Percentiles rank a stretch among this genome's conserved stretches.
Conservation (phyloP, 306 rosid genomes). For the Vigna radiata region DNA sequence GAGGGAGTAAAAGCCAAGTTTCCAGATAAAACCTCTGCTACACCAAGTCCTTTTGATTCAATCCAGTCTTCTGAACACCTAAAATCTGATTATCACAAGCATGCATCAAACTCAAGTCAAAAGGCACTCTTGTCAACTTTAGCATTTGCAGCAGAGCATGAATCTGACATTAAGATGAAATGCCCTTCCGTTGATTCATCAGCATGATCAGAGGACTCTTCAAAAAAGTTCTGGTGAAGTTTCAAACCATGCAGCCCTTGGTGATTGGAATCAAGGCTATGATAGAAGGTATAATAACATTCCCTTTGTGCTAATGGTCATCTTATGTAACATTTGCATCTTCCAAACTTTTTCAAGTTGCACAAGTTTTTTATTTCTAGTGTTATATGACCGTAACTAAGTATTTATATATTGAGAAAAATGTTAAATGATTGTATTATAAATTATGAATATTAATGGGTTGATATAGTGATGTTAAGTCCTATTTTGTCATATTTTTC, state of each 20-base stretch:
- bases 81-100: constrained; percentile 55
- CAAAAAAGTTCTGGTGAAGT: constrained; percentile 31
- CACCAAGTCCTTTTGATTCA: constrained; percentile 47
- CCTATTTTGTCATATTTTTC: too few relatives aligned
- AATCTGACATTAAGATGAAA: constrained; percentile 56
- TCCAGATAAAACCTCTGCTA: constrained; percentile 49
- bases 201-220: constrained; percentile 29
- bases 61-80: constrained; percentile 53
- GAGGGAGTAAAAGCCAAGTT: constrained; percentile 43
- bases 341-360: too few relatives aligned
- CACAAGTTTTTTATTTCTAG: too few relatives aligned
- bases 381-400: too few relatives aligned
- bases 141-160: constrained; percentile 77
- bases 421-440: too few relatives aligned
- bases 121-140: constrained; percentile 68
- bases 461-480: too few relatives aligned
- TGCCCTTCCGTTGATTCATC: constrained; percentile 27
- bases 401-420: too few relatives aligned
- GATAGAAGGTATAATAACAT: too few relatives aligned
- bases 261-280: background rate
- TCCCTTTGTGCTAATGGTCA: too few relatives aligned
- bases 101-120: constrained; percentile 56
- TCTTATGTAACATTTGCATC: too few relatives aligned
- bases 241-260: background rate
- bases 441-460: too few relatives aligned